Base-by-base conservation (phyloP, 768 basidiomycete genomes). In the Neoboletus magnificus region DNA sequence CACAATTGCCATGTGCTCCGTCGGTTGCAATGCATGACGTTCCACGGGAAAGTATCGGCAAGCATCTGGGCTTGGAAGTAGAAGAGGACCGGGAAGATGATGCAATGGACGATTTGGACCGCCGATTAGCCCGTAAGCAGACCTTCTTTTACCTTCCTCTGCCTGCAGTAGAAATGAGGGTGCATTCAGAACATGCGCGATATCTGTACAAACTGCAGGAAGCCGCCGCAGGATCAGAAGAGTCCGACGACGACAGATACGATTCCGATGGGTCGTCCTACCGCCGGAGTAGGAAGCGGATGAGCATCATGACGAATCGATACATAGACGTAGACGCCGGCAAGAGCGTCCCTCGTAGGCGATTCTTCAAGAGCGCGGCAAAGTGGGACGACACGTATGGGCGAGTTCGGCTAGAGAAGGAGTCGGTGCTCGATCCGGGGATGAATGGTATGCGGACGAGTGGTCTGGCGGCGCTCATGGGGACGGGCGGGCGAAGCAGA, bases 21-120 rank as follows among this genome's bases (percentile, higher is more conserved):
- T 91, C 91, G 6, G 91, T 92, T 0, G 85, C 83, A 43, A 82
- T 96, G 78, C 92, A 94, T 23, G 84, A 88, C 47, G 87, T 92
- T 1, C 93, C 94, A 0, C 71, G 79, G 40, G 84, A 91, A 60
- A 83, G 82, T 33, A 61, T 96, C 7, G 81, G 78, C 4, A 72
- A 77, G 33, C 85, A 90, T 60, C 73, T 91, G 5, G 83, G 83
- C 0, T 77, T 88, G 54, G 75, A 74, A 16, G 69, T 68, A 29
- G 79, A 82, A 13, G 78, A 78, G 4, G 63, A 66, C 10, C 61
- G 60, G 7, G 78, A 80, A n/a, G 65, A 67, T 7, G 66, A 55
- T 40, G 69, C 68, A 32, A 71, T 73, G 64, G 87, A 91, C 57
- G 81, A 84, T 16, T 62, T 91, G 36, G 89, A 91, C 63, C 80